Conservation (phyloP, 345 rosid genomes). For the Rhizophora apiculata region DNA sequence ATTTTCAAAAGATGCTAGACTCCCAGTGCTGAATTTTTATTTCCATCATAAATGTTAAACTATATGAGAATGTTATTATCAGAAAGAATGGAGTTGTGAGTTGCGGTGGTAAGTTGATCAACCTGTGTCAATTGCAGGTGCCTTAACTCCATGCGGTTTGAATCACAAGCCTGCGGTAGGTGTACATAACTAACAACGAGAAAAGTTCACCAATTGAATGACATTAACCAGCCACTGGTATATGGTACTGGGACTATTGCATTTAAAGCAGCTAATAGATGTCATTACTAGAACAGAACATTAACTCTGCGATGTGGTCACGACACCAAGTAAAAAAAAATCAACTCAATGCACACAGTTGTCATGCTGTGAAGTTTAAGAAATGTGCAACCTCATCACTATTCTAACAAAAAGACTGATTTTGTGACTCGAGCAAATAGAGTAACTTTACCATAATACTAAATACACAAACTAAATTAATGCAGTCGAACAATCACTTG, state of each 20-base stretch:
- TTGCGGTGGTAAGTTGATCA: slow-evolving; percentile 1
- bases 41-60: slow-evolving; percentile 4
- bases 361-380: no score
- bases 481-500: background rate
- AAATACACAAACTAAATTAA: background rate
- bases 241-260: background rate
- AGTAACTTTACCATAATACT: background rate
- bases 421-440: no score
- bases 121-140: background rate
- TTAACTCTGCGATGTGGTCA: slow-evolving; percentile 2
- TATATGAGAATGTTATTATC: background rate
- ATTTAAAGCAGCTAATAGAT: background rate
- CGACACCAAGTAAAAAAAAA: background rate
- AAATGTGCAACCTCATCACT: no score
- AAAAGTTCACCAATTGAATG: background rate
- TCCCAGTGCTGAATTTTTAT: slow-evolving; percentile 11
- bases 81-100: background rate
- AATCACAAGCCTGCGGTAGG: slow-evolving; percentile 1
- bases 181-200: background rate
- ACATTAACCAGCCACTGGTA: background rate
- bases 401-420: no score
- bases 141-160: background rate
- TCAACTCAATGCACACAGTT: no score
- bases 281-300: background rate
- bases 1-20: slow-evolving; percentile 4